Evolutionary conservation across 768 basidiomycete genomes (phyloP).

Genomic region (Tylopilus subfusipes): DNA sequence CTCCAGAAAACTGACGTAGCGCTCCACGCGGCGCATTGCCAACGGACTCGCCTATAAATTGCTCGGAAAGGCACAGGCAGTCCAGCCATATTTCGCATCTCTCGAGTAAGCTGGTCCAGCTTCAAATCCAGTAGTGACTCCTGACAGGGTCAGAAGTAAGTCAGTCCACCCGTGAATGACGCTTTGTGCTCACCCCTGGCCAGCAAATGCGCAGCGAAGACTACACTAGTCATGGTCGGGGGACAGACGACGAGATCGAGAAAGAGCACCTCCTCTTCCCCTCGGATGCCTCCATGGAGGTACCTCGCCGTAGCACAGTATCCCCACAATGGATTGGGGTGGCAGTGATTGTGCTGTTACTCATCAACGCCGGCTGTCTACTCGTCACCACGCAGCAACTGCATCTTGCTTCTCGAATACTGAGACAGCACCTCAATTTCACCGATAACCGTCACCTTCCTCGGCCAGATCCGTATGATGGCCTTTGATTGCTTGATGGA

Average conservation of each 20-base stretch:
- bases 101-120: not conserved
- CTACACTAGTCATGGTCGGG: slow-evolving; percentile 9
- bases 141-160: slow-evolving; percentile 1
- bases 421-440: slow-evolving; percentile 18
- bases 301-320: not conserved
- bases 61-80: not conserved
- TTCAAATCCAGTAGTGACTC: not conserved
- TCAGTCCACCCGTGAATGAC: not conserved
- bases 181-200: not conserved
- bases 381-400: slow-evolving; percentile 17
- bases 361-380: slow-evolving; percentile 24
- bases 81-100: not conserved
- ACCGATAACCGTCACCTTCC: slow-evolving; percentile 27
- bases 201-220: slow-evolving; percentile 17
- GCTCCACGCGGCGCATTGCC: not conserved
- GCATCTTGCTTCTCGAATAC: slow-evolving; percentile 11
- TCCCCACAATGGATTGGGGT: slow-evolving; percentile 11
- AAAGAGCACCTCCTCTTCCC: slow-evolving; percentile 13
- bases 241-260: slow-evolving; percentile 14
- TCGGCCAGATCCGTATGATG: slow-evolving; percentile 31
- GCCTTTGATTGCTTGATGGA: slow-evolving; percentile 18
- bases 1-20: not conserved
- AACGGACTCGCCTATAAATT: slow-evolving; percentile 8
- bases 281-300: slow-evolving; percentile 6
- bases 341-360: slow-evolving; percentile 20